phyloP scores from a whole-genome alignment of 257 asterid genomes.

The Penstemon newberryi region DNA sequence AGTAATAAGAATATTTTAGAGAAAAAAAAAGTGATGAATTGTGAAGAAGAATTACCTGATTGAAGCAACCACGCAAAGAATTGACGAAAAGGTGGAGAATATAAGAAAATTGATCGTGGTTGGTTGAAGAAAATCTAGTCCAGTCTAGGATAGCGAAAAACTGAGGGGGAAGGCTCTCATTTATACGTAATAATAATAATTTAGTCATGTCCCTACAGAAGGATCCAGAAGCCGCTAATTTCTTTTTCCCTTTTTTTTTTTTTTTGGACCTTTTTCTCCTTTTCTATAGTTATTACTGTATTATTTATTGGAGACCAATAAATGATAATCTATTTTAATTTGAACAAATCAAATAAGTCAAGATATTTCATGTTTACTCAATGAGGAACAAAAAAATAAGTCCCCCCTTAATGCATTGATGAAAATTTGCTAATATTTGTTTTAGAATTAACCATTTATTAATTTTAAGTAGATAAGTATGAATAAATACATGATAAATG shows the following conservation, averaged over 20 bases:
- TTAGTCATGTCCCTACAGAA: slow-evolving; percentile 17
- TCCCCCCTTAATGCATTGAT: too few relatives aligned
- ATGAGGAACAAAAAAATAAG: too few relatives aligned
- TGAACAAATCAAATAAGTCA: too few relatives aligned
- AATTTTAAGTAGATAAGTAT: too few relatives aligned
- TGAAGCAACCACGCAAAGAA: not conserved
- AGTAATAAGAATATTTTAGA: not conserved
- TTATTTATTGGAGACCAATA: too few relatives aligned
- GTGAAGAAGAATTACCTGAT: slow-evolving; percentile 20
- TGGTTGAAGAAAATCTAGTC: slow-evolving; percentile 10
- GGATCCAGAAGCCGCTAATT: slow-evolving; percentile 34
- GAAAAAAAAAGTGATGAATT: not conserved
- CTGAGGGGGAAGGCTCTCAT: not conserved
- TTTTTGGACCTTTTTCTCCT: not conserved
- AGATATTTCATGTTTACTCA: too few relatives aligned
- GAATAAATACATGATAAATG: too few relatives aligned
- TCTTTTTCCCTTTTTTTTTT: not conserved
- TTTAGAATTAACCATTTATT: too few relatives aligned
- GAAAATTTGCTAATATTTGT: too few relatives aligned
- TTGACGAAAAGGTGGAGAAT: not conserved
- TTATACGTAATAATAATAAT: slow-evolving; percentile 12
- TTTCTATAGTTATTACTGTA: not conserved
- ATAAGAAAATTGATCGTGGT: not conserved
- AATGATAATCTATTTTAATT: too few relatives aligned
- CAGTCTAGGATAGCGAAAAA: not conserved